Base-by-base conservation (phyloP, 2,329 filamentous ascomycete species). In the Trichoderma koningii region DNA sequence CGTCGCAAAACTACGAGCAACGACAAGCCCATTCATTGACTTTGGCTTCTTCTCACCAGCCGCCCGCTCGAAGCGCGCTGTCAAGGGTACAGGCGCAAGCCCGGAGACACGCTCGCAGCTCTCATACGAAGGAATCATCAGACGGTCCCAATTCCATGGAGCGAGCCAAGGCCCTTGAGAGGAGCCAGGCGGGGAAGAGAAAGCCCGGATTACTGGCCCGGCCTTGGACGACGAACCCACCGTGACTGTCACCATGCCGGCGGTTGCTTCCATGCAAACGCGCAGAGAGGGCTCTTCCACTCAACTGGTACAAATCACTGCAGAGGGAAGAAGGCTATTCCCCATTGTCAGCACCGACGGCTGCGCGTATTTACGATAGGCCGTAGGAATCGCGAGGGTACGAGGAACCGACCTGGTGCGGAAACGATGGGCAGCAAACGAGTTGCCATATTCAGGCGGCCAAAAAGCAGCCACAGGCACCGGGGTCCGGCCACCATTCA, bases 241-340 rank as follows among this genome's bases (percentile, higher is more conserved):
- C 41, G 61, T 52, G 19, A 30, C 44, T 64, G 61, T 56, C 10
- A 64, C 61, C 61, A 56, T 64, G 44, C 23, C 61, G 61, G 61
- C 44, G 61, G 52, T 38, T 50, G 48, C 21, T 55, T 42, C 41
- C 26, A 62, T 23, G 47, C 28, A 47, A 47, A 55, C 50, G 47
- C 28, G 41, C 4, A 52, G 48, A 51, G 34, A 21, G n/a, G 47
- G 41, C 21, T 38, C 12, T 12, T 57, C 26, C 15, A n/a, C 23
- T 30, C 17, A n/a, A n/a, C 15, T 9, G 42, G 15, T 34, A 19
- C 19, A 17, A 19, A 45, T 45, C 10, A 45, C 14, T 23, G 42
- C 1, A 19, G 6, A n/a, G n/a, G 38, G 9, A 17, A 52, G 51
- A 63, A 47, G 28, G 7, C 60, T 45, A 45, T 63, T 38, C 41